Evolutionary conservation across 306 rosid species (phyloP).

Genomic region (Medicago ruthenica): DNA sequence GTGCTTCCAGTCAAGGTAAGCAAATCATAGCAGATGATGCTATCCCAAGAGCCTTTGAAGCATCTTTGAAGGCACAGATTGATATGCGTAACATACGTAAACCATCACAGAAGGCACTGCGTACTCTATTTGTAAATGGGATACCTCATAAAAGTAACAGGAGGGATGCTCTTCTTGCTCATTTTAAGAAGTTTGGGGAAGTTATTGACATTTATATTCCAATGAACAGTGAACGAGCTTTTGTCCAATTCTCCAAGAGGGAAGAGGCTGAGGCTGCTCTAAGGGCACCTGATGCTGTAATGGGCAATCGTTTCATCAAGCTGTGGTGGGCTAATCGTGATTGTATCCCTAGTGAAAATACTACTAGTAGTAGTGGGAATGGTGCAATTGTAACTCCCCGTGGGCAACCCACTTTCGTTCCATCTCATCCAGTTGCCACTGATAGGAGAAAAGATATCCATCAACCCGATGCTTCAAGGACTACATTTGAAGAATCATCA

Average conservation of each 20-base stretch:
- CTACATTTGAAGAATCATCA: slow-evolving; percentile 58
- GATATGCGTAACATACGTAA: slow-evolving; percentile 66
- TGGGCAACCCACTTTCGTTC: slow-evolving; percentile 61
- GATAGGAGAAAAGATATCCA: slow-evolving; percentile 65
- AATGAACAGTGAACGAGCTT: slow-evolving; percentile 81
- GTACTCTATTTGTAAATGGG: slow-evolving; percentile 91
- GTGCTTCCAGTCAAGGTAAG: slow-evolving; percentile 66
- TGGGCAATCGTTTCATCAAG: slow-evolving; percentile 98
- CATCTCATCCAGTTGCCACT: slow-evolving; percentile 52
- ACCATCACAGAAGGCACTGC: slow-evolving; percentile 85
- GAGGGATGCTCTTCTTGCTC: slow-evolving; percentile 83
- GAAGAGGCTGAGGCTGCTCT: slow-evolving; percentile 99
- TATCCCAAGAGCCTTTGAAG: slow-evolving; percentile 57
- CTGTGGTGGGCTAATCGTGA: slow-evolving; percentile 99
- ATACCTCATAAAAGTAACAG: slow-evolving; percentile 82
- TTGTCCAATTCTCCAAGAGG: slow-evolving; percentile 93
- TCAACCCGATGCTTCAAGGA: slow-evolving; percentile 67
- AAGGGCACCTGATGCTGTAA: slow-evolving; percentile 92
- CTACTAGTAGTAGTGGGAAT: slow-evolving; percentile 51
- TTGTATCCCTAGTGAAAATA: slow-evolving; percentile 74
- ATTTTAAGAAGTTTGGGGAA: slow-evolving; percentile 91
- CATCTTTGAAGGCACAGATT: slow-evolving; percentile 58
- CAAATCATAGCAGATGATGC: slow-evolving; percentile 59
- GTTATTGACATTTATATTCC: slow-evolving; percentile 91
- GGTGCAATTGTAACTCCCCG: slow-evolving; percentile 59